Conservation (phyloP, 2,329 filamentous ascomycete genomes). For the Tolypocladium endophyticum region DNA sequence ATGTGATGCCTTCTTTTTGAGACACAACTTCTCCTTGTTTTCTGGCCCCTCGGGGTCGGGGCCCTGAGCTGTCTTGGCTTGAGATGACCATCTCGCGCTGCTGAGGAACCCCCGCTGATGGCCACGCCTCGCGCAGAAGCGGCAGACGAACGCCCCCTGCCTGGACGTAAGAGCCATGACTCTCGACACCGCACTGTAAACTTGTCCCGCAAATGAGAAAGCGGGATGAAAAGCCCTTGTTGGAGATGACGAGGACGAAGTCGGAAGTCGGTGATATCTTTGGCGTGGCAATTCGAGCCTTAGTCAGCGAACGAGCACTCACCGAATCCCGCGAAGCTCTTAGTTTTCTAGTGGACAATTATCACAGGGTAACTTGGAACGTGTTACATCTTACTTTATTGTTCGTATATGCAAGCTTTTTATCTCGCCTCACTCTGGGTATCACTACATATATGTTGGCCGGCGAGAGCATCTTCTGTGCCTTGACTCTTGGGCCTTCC, state of each 20-base stretch:
- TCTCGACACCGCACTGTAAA: background rate
- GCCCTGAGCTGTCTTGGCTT: background rate
- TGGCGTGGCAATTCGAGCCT: background rate
- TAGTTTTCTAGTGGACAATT: too few relatives aligned
- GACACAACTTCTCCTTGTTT: background rate
- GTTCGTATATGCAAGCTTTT: background rate
- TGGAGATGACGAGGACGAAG: background rate
- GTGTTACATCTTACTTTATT: background rate
- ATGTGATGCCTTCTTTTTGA: background rate
- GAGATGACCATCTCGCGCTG: background rate
- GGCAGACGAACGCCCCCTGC: background rate
- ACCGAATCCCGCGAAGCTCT: background rate
- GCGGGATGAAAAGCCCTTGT: background rate
- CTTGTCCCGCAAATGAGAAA: background rate
- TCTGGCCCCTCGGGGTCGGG: background rate
- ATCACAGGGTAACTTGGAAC: background rate
- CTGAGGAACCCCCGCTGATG: background rate
- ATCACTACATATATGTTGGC: background rate
- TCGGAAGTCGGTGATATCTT: background rate
- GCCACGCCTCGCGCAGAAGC: background rate
- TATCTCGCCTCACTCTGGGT: background rate
- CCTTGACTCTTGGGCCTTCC: background rate
- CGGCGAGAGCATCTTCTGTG: background rate
- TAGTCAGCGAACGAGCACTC: background rate
- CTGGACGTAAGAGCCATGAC: background rate